These are phyloP conservation scores for Fusarium bulbicola DNA, from an alignment of 2,329 filamentous ascomycete species.

Conservation along the genomic window DNA sequence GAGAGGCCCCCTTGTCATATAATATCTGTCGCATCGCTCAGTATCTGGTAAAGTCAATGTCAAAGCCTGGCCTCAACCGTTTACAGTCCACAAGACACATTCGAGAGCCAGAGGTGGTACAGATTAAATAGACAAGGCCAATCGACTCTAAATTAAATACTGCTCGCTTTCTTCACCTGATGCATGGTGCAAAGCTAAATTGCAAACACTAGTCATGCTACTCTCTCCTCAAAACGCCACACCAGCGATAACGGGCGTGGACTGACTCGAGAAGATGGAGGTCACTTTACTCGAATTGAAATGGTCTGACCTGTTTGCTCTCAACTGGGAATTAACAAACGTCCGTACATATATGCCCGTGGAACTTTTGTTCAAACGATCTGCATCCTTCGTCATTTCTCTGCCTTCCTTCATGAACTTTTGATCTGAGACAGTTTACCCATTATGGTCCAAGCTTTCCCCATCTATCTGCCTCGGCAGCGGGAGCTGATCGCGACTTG, in stretches of 20 bases:
- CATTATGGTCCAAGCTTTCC: slow-evolving; percentile 4
- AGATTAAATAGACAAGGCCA: too few species aligned
- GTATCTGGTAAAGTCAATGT: not conserved
- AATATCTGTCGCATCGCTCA: fast-evolving
- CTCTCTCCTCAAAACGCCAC: not conserved
- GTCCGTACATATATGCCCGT: not conserved
- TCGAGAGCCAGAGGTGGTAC: not conserved
- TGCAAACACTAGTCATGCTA: not conserved
- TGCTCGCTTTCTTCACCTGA: not conserved
- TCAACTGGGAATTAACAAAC: not conserved
- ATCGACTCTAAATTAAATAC: too few species aligned
- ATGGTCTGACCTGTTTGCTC: not conserved
- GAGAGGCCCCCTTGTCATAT: too few species aligned
- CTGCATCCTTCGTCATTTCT: not conserved
- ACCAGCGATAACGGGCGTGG: not conserved
- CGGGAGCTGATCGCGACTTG: not conserved
- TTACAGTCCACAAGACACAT: not conserved
- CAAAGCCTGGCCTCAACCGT: fast-evolving
- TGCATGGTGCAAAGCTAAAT: not conserved
- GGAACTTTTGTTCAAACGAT: slow-evolving; percentile 15
- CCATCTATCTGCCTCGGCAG: slow-evolving; percentile 3
- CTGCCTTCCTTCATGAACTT: not conserved
- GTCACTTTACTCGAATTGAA: not conserved
- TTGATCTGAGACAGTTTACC: not conserved
- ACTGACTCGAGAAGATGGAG: not conserved